These are phyloP conservation scores for Saturnispora ahearnii DNA, from an alignment of 805 yeast species.

Conservation along the genomic window DNA sequence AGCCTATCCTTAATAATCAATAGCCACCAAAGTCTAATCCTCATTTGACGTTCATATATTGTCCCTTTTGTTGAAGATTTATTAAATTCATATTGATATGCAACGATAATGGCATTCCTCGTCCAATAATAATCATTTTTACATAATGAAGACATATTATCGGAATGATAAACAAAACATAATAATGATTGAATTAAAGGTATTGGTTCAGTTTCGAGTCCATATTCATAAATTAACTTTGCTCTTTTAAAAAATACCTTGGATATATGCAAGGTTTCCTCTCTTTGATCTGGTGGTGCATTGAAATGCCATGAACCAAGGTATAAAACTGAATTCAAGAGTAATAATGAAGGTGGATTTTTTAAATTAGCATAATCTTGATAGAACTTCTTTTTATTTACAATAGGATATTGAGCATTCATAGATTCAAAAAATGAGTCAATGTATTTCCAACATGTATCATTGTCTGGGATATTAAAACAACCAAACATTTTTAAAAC, in stretches of 20 bases:
- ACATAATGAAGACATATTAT: conserved; percentile 26
- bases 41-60: conserved; percentile 19
- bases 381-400: conserved; percentile 57
- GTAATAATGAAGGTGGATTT: conserved; percentile 52
- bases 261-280: conserved; percentile 35
- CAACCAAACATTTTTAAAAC: conserved; percentile 60
- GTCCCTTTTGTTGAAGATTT: conserved; percentile 27
- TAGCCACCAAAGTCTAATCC: conserved; percentile 53
- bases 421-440: conserved; percentile 53
- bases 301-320: conserved; percentile 58
- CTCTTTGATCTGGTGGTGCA: conserved; percentile 39
- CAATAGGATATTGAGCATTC: conserved; percentile 59
- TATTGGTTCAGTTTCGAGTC: conserved; percentile 59
- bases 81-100: conserved; percentile 72
- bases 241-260: conserved; percentile 32
- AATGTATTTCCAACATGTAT: conserved; percentile 52
- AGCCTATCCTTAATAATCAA: conserved; percentile 62
- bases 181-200: conserved; percentile 50
- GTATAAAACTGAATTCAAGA: conserved; percentile 55
- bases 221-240: conserved; percentile 59
- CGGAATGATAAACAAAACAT: conserved; percentile 20
- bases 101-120: conserved; percentile 57
- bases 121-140: conserved; percentile 72
- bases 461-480: conserved; percentile 57
- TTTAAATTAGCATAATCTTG: conserved; percentile 44